Evolutionary conservation across 257 asterid genomes (phyloP), one percentile per base, ranked within the genome.

Genomic region (Jaltomata sinuosa): DNA sequence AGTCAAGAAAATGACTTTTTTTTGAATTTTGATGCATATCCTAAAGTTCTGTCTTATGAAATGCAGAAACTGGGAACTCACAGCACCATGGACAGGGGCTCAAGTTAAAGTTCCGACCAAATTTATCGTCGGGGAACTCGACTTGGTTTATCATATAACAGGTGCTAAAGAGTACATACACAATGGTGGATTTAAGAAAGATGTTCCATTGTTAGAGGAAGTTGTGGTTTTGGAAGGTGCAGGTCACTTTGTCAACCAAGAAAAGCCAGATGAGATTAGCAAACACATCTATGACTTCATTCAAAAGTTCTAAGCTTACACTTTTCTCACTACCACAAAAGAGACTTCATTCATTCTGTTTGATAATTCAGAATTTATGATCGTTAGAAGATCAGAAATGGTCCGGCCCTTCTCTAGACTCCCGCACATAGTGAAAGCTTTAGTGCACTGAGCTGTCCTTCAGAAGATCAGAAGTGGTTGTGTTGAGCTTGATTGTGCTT

Each of bases 31-130:
- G 6, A 2, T 32, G 12, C 7, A 18, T 18, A 18, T 36, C 21
- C 45, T 49, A 19, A 74, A 8, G 25, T 74, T 42, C 8, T n/a
- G 8, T 4, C 25, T 5, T 29, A 6, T 32, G 9, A 32, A 78
- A 52, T 77, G 80, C 84, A 86, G 89, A 53, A 80, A 53, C n/a
- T 83, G 87, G 87, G 87, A 86, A 84, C 78, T 79, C 31, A 22
- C 52, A 42, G 89, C 85, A 8, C 85, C 89, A 0, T 86, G 89
- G 89, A 21, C 71, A 2, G 89, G 87, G 11, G 87, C 89, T 6
- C 82, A 86, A 80, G 83, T 86, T 22, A 84, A 80, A 64, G 89
- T 84, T 21, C 85, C 87, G 2, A 57, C 87, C 38, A 84, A 84
- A 74, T 74, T 80, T 59, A 78, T 84, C 2, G 67, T 61, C 1